Conservation (phyloP, 2,329 filamentous ascomycete species). For the Madurella mycetomatis region DNA sequence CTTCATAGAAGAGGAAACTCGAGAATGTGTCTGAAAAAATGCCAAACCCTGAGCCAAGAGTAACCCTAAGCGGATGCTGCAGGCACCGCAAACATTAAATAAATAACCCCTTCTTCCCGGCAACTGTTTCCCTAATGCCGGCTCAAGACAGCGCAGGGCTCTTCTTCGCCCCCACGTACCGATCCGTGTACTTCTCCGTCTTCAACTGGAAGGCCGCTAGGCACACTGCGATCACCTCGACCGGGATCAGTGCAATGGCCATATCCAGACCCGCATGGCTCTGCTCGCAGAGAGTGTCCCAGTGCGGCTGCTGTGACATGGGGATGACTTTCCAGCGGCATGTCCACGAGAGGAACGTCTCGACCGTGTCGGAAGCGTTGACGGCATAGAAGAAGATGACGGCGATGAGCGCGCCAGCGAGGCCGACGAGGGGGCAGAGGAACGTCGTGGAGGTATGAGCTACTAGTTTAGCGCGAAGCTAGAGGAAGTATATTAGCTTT, state of each 20-base stretch:
- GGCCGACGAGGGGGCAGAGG: slow-evolving; percentile 38
- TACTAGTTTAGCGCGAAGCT: slow-evolving; percentile 38
- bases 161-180: slow-evolving; percentile 33
- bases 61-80: neutral
- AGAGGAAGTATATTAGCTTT: slow-evolving; percentile 2
- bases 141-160: slow-evolving; percentile 18
- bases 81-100: neutral
- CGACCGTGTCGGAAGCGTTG: slow-evolving; percentile 47
- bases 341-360: slow-evolving; percentile 58
- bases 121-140: neutral
- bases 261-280: slow-evolving; percentile 52
- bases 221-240: slow-evolving; percentile 48
- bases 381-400: slow-evolving; percentile 55
- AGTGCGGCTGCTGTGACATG: slow-evolving; percentile 51
- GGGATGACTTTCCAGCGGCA: slow-evolving; percentile 55
- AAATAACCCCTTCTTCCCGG: neutral
- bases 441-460: slow-evolving; percentile 37
- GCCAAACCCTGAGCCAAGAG: neutral
- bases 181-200: slow-evolving; percentile 39
- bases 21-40: neutral
- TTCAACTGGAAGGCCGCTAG: slow-evolving; percentile 43
- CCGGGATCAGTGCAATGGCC: slow-evolving; percentile 51
- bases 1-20: neutral
- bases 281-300: slow-evolving; percentile 53
- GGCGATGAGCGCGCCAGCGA: slow-evolving; percentile 47